Base-by-base conservation (phyloP, 768 basidiomycete species). In the Porpolomopsis calyptriformis region DNA sequence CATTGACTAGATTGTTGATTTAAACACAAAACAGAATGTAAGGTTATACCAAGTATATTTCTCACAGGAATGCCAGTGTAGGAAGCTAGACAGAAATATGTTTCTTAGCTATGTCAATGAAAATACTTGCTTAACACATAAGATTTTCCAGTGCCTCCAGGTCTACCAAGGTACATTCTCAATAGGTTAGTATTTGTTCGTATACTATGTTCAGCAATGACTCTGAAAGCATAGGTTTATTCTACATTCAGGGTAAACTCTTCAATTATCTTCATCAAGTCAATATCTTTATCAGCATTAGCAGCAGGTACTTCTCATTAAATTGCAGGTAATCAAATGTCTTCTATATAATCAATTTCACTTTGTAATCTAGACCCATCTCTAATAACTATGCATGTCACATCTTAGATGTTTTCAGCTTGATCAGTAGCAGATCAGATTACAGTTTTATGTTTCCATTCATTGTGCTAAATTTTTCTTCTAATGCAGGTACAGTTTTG, bases 101-200 rank as follows among this genome's bases (percentile, higher is more conserved):
- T 45, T 0, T 10, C 9, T 38, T 69, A 48, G 0, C 52, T 43
- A 7, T 49, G 10, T 2, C 27, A 1, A 0, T 38, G 27, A 51
- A 70, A 71, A 35, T 63, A 66, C 1, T 57, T 54, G 16, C 52
- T 53, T 1, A 72, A 14, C 0, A 66, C 65, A 34, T 61, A 48
- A 1, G 64, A 65, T 54, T 72, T 74, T 0, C 72, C 70, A 2
- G 71, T 72, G 1, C 71, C 70, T 4, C 65, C 69, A 1, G 68
- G 45, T 0, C 70, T 70, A 2, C 52, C 54, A 0, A 73, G 14
- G 22, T 60, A 64, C 66, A 71, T 65, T 0, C 54, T 40, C 4
- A 70, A 44, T 2, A 55, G 60, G 5, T 52, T 34, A 2, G 39
- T 12, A 3, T 53, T 11, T 7, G 10, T 22, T 6, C 46, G 23